Evolutionary conservation across 2,329 filamentous ascomycete genomes (phyloP).

Genomic region (Colletotrichum sp.): DNA sequence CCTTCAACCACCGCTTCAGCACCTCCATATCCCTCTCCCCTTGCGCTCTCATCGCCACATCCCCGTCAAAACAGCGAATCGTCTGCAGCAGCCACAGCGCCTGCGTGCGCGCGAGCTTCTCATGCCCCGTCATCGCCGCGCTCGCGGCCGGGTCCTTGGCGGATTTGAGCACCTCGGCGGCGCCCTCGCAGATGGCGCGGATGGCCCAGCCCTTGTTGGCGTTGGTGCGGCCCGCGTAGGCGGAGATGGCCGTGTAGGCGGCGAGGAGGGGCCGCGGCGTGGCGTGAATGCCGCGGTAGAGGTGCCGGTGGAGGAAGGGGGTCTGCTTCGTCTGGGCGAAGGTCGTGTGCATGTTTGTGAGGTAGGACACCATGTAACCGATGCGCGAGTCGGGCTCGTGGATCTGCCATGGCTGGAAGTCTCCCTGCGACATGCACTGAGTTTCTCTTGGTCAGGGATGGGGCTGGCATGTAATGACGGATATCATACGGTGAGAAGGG

Average conservation of each 20-base stretch:
- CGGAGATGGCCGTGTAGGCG: constrained; percentile 42
- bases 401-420: constrained; percentile 29
- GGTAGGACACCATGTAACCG: constrained; percentile 35
- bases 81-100: constrained; percentile 45
- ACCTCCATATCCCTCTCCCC: constrained; percentile 42
- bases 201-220: constrained; percentile 44
- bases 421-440: neutral
- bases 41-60: constrained; percentile 42
- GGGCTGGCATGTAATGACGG: neutral
- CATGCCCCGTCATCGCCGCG: constrained; percentile 29
- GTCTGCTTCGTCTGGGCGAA: constrained; percentile 41
- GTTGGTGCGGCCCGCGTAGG: constrained; percentile 40
- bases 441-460: neutral
- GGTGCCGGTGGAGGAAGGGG: constrained; percentile 46
- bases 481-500: neutral
- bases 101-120: constrained; percentile 48
- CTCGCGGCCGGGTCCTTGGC: neutral
- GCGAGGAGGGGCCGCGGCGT: constrained; percentile 44
- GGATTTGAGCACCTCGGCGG: constrained; percentile 36
- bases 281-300: constrained; percentile 39
- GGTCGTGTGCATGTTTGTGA: constrained; percentile 35
- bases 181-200: constrained; percentile 41
- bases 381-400: constrained; percentile 39
- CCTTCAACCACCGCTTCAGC: constrained; percentile 39
- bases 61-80: constrained; percentile 49